A percentile compares a stretch with the other conserved stretches of the same genome.
These are phyloP conservation scores for Arthrocladium fulminans DNA, from an alignment of 2,329 filamentous ascomycete genomes.

Conservation along the genomic window DNA sequence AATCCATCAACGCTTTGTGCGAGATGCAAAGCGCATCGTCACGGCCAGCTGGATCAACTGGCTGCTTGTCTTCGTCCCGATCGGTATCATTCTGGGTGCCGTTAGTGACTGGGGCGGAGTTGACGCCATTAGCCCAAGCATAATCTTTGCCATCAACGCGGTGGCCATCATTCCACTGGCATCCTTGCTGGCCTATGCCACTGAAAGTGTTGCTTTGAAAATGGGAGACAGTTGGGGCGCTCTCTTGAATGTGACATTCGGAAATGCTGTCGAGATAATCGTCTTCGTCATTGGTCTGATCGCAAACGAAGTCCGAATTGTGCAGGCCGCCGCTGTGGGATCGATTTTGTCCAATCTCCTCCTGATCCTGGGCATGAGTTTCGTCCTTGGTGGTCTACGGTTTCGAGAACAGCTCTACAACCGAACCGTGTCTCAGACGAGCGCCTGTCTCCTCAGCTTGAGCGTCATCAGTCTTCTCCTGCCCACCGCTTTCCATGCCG, in stretches of 20 bases:
- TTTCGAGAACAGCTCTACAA: constrained; percentile 94
- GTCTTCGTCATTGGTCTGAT: constrained; percentile 73
- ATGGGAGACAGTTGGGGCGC: constrained; percentile 66
- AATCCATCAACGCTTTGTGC: constrained; percentile 43
- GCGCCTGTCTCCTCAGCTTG: constrained; percentile 79
- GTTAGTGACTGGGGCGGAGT: constrained; percentile 23
- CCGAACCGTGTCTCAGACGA: constrained; percentile 93
- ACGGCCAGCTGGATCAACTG: constrained; percentile 47
- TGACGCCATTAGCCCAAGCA: constrained; percentile 40
- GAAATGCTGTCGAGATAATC: constrained; percentile 71
- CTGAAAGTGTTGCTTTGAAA: constrained; percentile 63
- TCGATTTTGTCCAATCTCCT: constrained; percentile 84
- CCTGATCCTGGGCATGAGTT: constrained; percentile 84
- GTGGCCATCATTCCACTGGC: constrained; percentile 68
- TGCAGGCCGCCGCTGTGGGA: constrained; percentile 80
- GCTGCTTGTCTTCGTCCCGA: constrained; percentile 34
- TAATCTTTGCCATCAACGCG: constrained; percentile 66
- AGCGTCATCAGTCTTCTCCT: constrained; percentile 82
- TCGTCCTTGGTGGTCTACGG: constrained; percentile 74
- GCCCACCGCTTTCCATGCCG: constrained; percentile 86
- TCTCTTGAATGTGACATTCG: constrained; percentile 67
- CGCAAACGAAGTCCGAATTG: constrained; percentile 79
- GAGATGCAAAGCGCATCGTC: constrained; percentile 50
- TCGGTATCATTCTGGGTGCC: constrained; percentile 33
- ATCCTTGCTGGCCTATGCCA: constrained; percentile 62